phyloP scores from a whole-genome alignment of 768 basidiomycete genomes.

The Mycena belliarum region DNA sequence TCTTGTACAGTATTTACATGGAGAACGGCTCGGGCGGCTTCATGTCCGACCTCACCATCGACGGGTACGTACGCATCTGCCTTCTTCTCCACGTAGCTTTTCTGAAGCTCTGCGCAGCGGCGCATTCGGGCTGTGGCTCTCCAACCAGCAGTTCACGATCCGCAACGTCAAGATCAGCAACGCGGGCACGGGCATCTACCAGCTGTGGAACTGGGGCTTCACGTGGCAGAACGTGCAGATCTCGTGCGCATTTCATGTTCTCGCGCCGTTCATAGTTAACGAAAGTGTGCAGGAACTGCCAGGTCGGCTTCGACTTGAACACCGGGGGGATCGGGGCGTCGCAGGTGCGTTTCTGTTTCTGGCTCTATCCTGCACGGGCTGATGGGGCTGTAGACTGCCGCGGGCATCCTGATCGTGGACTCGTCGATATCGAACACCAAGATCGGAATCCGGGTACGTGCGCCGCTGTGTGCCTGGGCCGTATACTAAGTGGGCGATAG shows the following conservation, averaged over 20 bases:
- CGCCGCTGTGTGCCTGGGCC: background rate
- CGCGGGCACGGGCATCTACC: background rate
- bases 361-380: too few species aligned
- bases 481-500: background rate
- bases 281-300: background rate
- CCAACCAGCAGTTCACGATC: conserved; percentile 14
- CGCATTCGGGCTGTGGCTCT: conserved; percentile 11
- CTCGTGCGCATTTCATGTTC: background rate
- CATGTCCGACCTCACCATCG: conserved; percentile 30
- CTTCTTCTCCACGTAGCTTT: too few species aligned
- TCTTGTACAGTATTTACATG: conserved; percentile 41
- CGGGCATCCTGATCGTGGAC: background rate
- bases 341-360: too few species aligned
- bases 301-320: conserved; percentile 1
- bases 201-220: background rate
- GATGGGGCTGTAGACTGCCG: too few species aligned
- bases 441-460: background rate
- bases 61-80: conserved; percentile 9
- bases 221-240: background rate
- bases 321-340: too few species aligned
- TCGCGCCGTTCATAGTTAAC: background rate
- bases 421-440: background rate
- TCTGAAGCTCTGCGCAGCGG: background rate
- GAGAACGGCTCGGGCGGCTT: conserved; percentile 50
- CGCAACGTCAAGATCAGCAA: conserved; percentile 8